phyloP scores from a whole-genome alignment of 164 flowering plant species.

The Tetrastigma voinierianum region DNA sequence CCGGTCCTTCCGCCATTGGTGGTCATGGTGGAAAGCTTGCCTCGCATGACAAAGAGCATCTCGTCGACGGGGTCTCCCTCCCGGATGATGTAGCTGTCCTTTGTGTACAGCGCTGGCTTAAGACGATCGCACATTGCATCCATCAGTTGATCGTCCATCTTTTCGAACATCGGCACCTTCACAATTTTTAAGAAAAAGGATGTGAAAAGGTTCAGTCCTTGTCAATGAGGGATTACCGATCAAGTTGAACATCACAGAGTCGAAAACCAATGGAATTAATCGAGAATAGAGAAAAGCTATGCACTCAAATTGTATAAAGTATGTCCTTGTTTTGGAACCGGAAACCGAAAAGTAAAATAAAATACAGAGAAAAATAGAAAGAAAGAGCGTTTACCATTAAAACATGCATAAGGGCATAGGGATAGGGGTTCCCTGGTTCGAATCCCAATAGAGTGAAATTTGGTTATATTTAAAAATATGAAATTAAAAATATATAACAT shows the following conservation, averaged over 20 bases:
- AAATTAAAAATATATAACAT: too few relatives aligned
- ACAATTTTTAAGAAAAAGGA: neutral
- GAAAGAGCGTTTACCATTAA: too few relatives aligned
- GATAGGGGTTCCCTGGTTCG: too few relatives aligned
- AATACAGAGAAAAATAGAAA: too few relatives aligned
- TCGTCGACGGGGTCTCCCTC: constrained; percentile 97
- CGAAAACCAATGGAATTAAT: neutral
- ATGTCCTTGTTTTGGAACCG: too few relatives aligned
- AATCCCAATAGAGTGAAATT: too few relatives aligned
- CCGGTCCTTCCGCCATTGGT: constrained; percentile 96
- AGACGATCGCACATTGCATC: constrained; percentile 95
- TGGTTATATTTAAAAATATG: too few relatives aligned
- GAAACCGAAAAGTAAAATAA: too few relatives aligned
- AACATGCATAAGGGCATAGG: too few relatives aligned
- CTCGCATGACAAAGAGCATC: constrained; percentile 93
- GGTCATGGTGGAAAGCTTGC: constrained; percentile 69
- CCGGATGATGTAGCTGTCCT: constrained; percentile 72
- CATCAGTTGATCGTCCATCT: constrained; percentile 88
- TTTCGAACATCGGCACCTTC: constrained; percentile 93
- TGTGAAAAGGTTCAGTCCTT: neutral
- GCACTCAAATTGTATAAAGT: too few relatives aligned
- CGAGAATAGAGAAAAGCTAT: neutral
- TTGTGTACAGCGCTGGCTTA: constrained; percentile 81
- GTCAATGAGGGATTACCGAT: neutral
- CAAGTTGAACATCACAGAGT: neutral